Base-by-base conservation (phyloP, 202 grass and related monocot species). In the Eragrostis tef region DNA sequence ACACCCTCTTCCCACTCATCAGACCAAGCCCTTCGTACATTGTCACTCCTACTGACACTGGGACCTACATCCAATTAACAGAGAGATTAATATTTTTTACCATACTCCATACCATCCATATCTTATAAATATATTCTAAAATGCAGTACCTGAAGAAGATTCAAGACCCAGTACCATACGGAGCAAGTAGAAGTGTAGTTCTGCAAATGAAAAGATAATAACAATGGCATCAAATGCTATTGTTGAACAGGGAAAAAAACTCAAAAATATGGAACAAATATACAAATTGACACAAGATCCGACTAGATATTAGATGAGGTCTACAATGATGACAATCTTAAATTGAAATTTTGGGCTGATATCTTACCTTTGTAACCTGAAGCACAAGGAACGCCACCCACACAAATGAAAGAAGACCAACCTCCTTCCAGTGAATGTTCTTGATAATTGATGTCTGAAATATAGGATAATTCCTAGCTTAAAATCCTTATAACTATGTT, bases 401-500 rank as follows among this genome's bases (percentile, higher is more conserved):
- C 49, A 94, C 94, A 41, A 94, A 85, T 5, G 90, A 65, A 66
- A 97, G 89, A 86, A 97, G 91, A 83, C 91, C 87, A 75, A 92
- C 64, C 86, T 97, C 87, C 82, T 88, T 90, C 94, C 91, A 97
- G 41, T 83, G 89, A 58, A 97, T 84, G 80, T 94, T 97, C 56
- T 85, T 53, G 59, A 87, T 64, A 72, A 94, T 67, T 11, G 94
- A 86, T 78, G 79, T 44, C 94, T 97, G 87, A 70, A 88, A 59
- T 81, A 80, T 58, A 79, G 24, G 50, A 78, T 47, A 84, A 5
- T 62, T 68, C 87, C 47, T 34, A 64, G 39, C 1, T 49, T 64
- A 67, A 69, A 86, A 86, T 81, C 54, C 36, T 71, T 63, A 43
- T 11, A 42, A 51, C 3, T 61, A 46, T 49, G 9, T 51, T 81